phyloP scores from a whole-genome alignment of 2,329 filamentous ascomycete genomes.

The Aureobasidium sp. region DNA sequence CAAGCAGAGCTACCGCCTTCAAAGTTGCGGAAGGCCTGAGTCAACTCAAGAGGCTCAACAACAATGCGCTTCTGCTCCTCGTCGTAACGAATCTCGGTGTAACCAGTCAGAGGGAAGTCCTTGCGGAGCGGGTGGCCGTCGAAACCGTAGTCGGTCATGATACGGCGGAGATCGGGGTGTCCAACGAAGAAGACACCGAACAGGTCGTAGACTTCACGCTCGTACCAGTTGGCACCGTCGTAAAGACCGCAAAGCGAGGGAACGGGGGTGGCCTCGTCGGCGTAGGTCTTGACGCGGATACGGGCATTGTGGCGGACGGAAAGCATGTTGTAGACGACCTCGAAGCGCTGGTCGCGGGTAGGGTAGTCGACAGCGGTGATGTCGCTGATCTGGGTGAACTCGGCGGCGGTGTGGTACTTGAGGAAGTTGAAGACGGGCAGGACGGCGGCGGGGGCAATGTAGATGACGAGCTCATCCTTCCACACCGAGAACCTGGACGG shows the following conservation, averaged over 20 bases:
- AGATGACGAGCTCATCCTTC: constrained; percentile 87
- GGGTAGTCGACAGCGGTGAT: constrained; percentile 96
- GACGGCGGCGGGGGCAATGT: constrained; percentile 75
- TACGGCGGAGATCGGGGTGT: constrained; percentile 90
- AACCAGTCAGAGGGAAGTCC: constrained; percentile 95
- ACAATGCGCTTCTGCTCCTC: constrained; percentile 99
- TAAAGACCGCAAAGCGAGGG: constrained; percentile 81
- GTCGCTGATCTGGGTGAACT: constrained; percentile 88
- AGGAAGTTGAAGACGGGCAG: constrained; percentile 90
- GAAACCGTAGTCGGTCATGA: constrained; percentile 99
- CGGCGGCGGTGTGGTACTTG: constrained; percentile 95
- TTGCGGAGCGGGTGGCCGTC: constrained; percentile 96
- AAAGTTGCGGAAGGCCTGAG: constrained; percentile 97
- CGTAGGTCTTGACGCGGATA: constrained; percentile 97
- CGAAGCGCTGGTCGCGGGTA: constrained; percentile 90
- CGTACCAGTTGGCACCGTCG: constrained; percentile 97
- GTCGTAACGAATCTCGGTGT: constrained; percentile 96
- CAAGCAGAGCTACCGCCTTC: constrained; percentile 61
- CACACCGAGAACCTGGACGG: constrained; percentile 75
- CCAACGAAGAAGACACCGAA: constrained; percentile 96
- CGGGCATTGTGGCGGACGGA: constrained; percentile 94
- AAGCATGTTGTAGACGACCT: constrained; percentile 95
- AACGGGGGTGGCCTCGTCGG: constrained; percentile 89
- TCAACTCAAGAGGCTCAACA: constrained; percentile 93
- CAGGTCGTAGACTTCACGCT: constrained; percentile 94